Evolutionary conservation across 2,329 filamentous ascomycete genomes (phyloP).

Genomic region (Sporothrix euskadiensis): DNA sequence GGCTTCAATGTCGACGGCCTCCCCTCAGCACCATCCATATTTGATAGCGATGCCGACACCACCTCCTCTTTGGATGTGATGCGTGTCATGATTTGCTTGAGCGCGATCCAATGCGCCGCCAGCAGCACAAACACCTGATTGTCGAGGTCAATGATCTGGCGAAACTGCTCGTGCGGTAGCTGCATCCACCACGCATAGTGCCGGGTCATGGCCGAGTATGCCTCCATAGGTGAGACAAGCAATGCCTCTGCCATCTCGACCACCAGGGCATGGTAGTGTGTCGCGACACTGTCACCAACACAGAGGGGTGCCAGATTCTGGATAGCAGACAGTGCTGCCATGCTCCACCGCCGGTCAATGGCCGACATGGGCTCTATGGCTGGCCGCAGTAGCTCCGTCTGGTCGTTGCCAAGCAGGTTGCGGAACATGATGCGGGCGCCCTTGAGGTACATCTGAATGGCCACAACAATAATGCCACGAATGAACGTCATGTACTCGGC

Average conservation of each 20-base stretch:
- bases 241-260: slow-evolving; percentile 53
- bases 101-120: slow-evolving; percentile 55
- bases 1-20: not conserved
- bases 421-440: slow-evolving; percentile 54
- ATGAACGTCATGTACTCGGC: slow-evolving; percentile 63
- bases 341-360: slow-evolving; percentile 48
- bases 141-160: slow-evolving; percentile 49
- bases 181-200: slow-evolving; percentile 62
- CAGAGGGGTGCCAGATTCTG: slow-evolving; percentile 48
- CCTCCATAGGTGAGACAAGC: slow-evolving; percentile 55
- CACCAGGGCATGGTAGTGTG: slow-evolving; percentile 49
- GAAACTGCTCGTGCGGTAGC: slow-evolving; percentile 55
- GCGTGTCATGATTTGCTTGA: slow-evolving; percentile 56
- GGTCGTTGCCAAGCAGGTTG: slow-evolving; percentile 47
- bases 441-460: slow-evolving; percentile 57
- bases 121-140: slow-evolving; percentile 52
- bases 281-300: slow-evolving; percentile 44
- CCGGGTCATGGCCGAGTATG: slow-evolving; percentile 51
- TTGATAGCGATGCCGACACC: slow-evolving; percentile 10
- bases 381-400: slow-evolving; percentile 47
- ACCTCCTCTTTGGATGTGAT: slow-evolving; percentile 42
- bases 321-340: slow-evolving; percentile 50
- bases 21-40: not conserved
- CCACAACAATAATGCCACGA: slow-evolving; percentile 57
- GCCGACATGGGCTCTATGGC: slow-evolving; percentile 47